Evolutionary conservation across 2,329 filamentous ascomycete species (phyloP).

Genomic region (Conoideocrella luteorostrata): DNA sequence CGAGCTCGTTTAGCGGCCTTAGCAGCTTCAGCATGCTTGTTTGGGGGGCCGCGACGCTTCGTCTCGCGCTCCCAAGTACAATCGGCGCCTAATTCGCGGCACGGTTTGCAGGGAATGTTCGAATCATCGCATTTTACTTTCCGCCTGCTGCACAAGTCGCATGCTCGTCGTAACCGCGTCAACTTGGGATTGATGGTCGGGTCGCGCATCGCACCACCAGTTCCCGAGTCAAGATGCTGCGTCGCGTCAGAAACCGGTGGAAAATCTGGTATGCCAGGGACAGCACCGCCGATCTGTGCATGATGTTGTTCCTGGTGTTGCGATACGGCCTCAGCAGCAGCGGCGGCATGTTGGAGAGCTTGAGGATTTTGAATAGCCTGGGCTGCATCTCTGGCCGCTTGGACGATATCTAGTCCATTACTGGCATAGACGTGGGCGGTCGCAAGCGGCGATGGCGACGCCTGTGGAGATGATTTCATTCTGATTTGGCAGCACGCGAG

Average conservation of each 20-base stretch:
- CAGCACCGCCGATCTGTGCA: slow-evolving; percentile 1
- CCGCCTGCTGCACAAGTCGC: slow-evolving; percentile 55
- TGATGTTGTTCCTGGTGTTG: slow-evolving; percentile 6
- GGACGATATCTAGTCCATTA: slow-evolving; percentile 39
- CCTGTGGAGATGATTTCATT: slow-evolving; percentile 21
- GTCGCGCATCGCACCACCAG: slow-evolving; percentile 26
- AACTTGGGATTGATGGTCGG: slow-evolving; percentile 42
- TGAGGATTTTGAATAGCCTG: slow-evolving; percentile 32
- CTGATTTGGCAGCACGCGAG: slow-evolving; percentile 1
- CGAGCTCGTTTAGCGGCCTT: slow-evolving; percentile 45
- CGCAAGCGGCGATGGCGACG: slow-evolving; percentile 15
- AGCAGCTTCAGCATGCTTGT: slow-evolving; percentile 52
- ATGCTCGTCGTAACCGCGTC: slow-evolving; percentile 51
- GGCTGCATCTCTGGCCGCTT: slow-evolving; percentile 38
- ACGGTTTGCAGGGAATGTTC: slow-evolving; percentile 50
- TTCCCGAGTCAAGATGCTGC: slow-evolving; percentile 10
- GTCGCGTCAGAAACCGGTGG: slow-evolving; percentile 1
- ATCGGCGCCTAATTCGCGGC: slow-evolving; percentile 49
- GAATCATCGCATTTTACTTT: slow-evolving; percentile 57
- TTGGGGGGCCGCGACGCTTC: slow-evolving; percentile 52
- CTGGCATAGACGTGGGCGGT: slow-evolving; percentile 37
- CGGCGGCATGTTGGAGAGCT: slow-evolving; percentile 32
- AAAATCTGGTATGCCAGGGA: slow-evolving; percentile 1
- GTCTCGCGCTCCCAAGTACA: slow-evolving; percentile 53
- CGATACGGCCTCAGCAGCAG: slow-evolving; percentile 25